These are phyloP conservation scores for Angophora floribunda DNA, from an alignment of 345 rosid genomes.

Conservation along the genomic window DNA sequence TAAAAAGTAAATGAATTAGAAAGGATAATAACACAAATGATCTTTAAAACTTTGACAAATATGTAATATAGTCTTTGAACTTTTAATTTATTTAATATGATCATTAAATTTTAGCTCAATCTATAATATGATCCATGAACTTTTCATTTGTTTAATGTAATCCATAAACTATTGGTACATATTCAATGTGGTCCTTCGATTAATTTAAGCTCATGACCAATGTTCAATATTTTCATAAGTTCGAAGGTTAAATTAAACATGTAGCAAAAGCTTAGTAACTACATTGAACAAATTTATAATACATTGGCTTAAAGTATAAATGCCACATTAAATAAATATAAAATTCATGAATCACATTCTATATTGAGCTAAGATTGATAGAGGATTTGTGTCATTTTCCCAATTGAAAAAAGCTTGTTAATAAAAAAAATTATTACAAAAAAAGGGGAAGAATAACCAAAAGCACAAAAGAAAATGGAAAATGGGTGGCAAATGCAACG, in stretches of 20 bases:
- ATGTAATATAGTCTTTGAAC: fast-evolving
- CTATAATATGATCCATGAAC: too few relatives aligned
- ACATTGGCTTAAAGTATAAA: too few relatives aligned
- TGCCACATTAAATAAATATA: fast-evolving
- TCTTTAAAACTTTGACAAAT: too few relatives aligned
- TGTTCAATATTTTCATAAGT: too few relatives aligned
- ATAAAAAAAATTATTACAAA: not conserved
- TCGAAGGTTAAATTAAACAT: too few relatives aligned
- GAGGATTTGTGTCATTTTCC: not conserved
- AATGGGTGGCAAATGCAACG: not conserved
- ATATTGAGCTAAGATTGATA: fast-evolving
- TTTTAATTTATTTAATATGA: too few relatives aligned
- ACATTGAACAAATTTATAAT: too few relatives aligned
- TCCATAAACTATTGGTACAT: not conserved
- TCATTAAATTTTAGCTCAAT: fast-evolving
- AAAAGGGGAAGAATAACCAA: not conserved
- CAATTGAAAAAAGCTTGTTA: not conserved
- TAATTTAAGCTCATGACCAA: too few relatives aligned
- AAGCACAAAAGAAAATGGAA: not conserved
- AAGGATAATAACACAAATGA: too few relatives aligned
- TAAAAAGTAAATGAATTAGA: not conserved
- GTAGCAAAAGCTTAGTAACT: too few relatives aligned
- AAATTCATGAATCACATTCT: not conserved
- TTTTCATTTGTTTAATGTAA: too few relatives aligned
- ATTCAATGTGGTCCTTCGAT: not conserved